A percentile compares a stretch with the other conserved stretches of the same genome.
phyloP scores from a whole-genome alignment of 805 yeast species.

The Candida ficus region DNA sequence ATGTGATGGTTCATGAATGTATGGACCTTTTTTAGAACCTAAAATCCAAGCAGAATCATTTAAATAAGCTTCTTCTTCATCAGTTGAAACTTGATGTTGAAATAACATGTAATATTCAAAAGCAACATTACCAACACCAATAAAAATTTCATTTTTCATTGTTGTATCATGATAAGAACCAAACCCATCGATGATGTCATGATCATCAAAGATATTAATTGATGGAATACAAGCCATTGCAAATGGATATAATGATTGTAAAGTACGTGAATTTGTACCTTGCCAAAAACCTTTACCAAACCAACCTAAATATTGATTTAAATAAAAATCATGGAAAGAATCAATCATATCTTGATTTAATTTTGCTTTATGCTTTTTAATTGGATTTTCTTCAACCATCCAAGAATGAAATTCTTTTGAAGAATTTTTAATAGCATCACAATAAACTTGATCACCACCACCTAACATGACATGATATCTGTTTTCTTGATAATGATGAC shows the following conservation, averaged over 20 bases:
- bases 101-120: slow-evolving; percentile 84
- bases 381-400: slow-evolving; percentile 49
- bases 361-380: slow-evolving; percentile 38
- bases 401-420: slow-evolving; percentile 54
- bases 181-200: slow-evolving; percentile 94
- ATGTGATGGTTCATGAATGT: slow-evolving; percentile 58
- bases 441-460: slow-evolving; percentile 94
- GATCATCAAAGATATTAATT: slow-evolving; percentile 87
- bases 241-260: slow-evolving; percentile 62
- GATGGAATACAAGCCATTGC: slow-evolving; percentile 83
- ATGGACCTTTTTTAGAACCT: slow-evolving; percentile 58
- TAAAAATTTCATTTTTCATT: slow-evolving; percentile 66
- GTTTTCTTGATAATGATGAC: slow-evolving; percentile 51
- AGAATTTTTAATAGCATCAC: slow-evolving; percentile 69
- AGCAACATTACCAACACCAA: slow-evolving; percentile 71
- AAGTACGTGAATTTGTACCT: slow-evolving; percentile 59
- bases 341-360: slow-evolving; percentile 42
- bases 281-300: slow-evolving; percentile 86
- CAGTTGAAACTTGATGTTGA: slow-evolving; percentile 73
- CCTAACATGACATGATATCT: slow-evolving; percentile 93
- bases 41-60: slow-evolving; percentile 57
- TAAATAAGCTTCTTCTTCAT: slow-evolving; percentile 34
- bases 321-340: slow-evolving; percentile 62
- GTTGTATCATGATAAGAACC: slow-evolving; percentile 81
- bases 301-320: slow-evolving; percentile 77